phyloP scores from a whole-genome alignment of 2,329 filamentous ascomycete species.

The Sphaerulina vaccinii region DNA sequence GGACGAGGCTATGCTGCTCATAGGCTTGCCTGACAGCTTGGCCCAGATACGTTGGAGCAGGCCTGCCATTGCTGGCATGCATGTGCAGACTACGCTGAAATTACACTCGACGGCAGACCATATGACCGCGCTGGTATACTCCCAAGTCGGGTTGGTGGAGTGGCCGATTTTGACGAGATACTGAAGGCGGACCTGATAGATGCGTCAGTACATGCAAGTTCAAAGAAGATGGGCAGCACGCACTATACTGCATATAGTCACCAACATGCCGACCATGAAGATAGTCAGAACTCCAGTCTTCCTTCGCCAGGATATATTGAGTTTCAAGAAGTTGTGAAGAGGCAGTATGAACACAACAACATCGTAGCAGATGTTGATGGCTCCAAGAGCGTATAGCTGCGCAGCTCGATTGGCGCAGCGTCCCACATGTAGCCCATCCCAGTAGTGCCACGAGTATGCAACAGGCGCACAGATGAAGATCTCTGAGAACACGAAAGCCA shows the following conservation, averaged over 20 bases:
- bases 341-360: constrained; percentile 26
- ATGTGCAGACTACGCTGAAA: constrained; percentile 22
- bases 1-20: constrained; percentile 11
- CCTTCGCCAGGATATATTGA: constrained; percentile 24
- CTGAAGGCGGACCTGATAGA: constrained; percentile 15
- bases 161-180: constrained; percentile 25
- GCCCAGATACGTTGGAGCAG: constrained; percentile 23
- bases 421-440: constrained; percentile 23
- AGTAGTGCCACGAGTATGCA: constrained; percentile 17
- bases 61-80: constrained; percentile 25
- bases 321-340: constrained; percentile 25
- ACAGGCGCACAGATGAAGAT: constrained; percentile 22
- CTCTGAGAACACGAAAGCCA: constrained; percentile 20
- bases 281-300: constrained; percentile 22
- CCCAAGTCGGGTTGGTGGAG: constrained; percentile 22
- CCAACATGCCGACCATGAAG: constrained; percentile 24
- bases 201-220: neutral
- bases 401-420: constrained; percentile 20
- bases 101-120: constrained; percentile 24
- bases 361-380: constrained; percentile 26
- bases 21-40: constrained; percentile 19
- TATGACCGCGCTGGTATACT: constrained; percentile 21
- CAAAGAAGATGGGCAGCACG: neutral
- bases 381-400: constrained; percentile 21
- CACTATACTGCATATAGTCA: constrained; percentile 24